Evolutionary conservation across 345 rosid species (phyloP).

Genomic region (Murraya paniculata): DNA sequence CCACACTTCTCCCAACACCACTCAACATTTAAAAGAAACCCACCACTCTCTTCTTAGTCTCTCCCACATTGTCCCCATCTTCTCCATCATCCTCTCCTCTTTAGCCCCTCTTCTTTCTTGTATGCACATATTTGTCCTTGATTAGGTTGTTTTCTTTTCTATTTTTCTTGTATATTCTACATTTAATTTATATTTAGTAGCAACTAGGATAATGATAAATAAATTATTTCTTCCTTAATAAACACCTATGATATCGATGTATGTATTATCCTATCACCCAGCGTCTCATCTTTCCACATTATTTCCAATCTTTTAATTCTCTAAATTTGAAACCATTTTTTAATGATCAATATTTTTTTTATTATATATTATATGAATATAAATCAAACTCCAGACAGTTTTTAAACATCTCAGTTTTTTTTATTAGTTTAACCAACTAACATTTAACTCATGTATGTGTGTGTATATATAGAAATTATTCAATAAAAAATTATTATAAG

Average conservation of each 20-base stretch:
- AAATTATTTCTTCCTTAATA: background rate
- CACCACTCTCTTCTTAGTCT: conserved; percentile 7
- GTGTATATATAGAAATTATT: no score
- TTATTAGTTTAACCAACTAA: background rate
- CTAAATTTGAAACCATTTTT: background rate
- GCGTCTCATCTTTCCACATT: background rate
- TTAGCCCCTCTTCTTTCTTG: background rate
- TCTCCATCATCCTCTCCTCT: conserved; percentile 12
- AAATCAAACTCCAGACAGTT: background rate
- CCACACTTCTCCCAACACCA: conserved; percentile 29
- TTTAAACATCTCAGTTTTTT: no score
- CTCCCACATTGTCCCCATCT: conserved; percentile 19
- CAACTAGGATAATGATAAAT: background rate
- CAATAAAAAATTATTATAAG: no score
- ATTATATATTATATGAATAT: background rate
- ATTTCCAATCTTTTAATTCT: background rate
- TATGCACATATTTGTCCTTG: background rate
- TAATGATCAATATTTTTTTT: background rate
- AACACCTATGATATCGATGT: background rate
- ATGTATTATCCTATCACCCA: background rate
- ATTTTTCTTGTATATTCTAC: background rate
- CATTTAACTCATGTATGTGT: background rate
- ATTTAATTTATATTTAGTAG: background rate
- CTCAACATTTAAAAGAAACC: conserved; percentile 11
- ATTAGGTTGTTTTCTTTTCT: background rate